These are phyloP conservation scores for Cladosporium sp. DNA, from an alignment of 2,329 filamentous ascomycete species.

Conservation along the genomic window DNA sequence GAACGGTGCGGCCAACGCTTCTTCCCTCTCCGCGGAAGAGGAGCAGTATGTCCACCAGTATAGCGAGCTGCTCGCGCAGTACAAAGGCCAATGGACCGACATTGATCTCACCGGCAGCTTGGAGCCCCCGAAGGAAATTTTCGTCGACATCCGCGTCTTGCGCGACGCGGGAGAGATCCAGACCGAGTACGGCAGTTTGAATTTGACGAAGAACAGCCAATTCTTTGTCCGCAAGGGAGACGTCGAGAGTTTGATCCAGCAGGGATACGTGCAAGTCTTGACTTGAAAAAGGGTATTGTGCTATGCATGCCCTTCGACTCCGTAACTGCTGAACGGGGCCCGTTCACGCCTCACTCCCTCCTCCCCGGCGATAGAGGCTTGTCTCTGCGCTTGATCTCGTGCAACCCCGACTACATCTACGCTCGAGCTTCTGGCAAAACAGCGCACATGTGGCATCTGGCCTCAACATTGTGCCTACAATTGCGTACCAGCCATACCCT, in stretches of 20 bases:
- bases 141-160: constrained; percentile 93
- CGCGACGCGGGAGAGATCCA: constrained; percentile 98
- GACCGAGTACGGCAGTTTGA: constrained; percentile 98
- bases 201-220: constrained; percentile 95
- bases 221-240: constrained; percentile 96
- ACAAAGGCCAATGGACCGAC: constrained; percentile 98
- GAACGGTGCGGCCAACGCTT: constrained; percentile 21
- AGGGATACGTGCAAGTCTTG: constrained; percentile 91
- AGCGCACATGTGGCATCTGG: background rate
- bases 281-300: constrained; percentile 60
- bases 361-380: background rate
- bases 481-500: too few relatives aligned
- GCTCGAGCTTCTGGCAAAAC: background rate
- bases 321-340: background rate
- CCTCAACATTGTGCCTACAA: background rate
- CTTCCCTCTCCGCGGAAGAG: constrained; percentile 79
- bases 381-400: background rate
- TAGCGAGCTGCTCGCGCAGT: constrained; percentile 86
- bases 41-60: constrained; percentile 95
- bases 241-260: constrained; percentile 88
- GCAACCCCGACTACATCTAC: background rate
- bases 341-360: background rate
- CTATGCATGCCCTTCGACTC: background rate
- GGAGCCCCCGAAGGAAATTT: constrained; percentile 90
- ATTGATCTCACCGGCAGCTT: constrained; percentile 92